Conservation (phyloP, 352 stramenopile genomes). For the Pythium vanterpoolii region DNA sequence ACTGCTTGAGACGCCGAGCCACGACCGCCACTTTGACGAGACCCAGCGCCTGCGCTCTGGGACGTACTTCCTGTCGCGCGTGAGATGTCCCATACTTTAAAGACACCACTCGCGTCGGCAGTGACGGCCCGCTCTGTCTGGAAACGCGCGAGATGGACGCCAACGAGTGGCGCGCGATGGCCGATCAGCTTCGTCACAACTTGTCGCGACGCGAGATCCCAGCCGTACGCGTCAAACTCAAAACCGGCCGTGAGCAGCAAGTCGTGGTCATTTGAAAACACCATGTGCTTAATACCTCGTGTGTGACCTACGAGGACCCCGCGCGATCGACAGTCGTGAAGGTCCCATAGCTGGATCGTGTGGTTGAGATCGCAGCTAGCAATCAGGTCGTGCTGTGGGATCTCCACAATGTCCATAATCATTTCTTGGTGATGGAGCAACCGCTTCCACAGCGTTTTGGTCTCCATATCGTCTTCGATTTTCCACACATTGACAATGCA, state of each 20-base stretch:
- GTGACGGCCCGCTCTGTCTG: conserved; percentile 84
- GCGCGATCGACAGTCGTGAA: conserved; percentile 60
- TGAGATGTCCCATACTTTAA: conserved; percentile 87
- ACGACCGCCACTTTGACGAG: conserved; percentile 10
- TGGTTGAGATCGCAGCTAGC: conserved; percentile 71
- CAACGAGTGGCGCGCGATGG: conserved; percentile 72
- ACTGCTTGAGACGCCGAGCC: conserved; percentile 43
- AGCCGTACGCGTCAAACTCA: conserved; percentile 80
- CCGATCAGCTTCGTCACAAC: conserved; percentile 60
- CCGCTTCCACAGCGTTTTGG: conserved; percentile 54
- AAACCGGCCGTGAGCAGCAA: conserved; percentile 80
- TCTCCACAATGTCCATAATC: conserved; percentile 65
- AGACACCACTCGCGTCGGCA: conserved; percentile 57
- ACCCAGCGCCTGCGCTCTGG: background rate
- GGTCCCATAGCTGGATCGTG: conserved; percentile 78
- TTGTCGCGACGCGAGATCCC: conserved; percentile 80
- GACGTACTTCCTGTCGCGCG: conserved; percentile 23
- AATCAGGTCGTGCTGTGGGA: conserved; percentile 71
- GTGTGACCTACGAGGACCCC: conserved; percentile 58
- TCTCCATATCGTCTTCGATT: conserved; percentile 46
- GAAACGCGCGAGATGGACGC: conserved; percentile 64
- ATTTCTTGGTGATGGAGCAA: conserved; percentile 52
- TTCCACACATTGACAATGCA: conserved; percentile 74
- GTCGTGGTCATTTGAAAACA: conserved; percentile 71
- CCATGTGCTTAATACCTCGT: conserved; percentile 70